These are phyloP conservation scores for Alternaria triticimaculans DNA, from an alignment of 2,329 filamentous ascomycete genomes.

Conservation along the genomic window DNA sequence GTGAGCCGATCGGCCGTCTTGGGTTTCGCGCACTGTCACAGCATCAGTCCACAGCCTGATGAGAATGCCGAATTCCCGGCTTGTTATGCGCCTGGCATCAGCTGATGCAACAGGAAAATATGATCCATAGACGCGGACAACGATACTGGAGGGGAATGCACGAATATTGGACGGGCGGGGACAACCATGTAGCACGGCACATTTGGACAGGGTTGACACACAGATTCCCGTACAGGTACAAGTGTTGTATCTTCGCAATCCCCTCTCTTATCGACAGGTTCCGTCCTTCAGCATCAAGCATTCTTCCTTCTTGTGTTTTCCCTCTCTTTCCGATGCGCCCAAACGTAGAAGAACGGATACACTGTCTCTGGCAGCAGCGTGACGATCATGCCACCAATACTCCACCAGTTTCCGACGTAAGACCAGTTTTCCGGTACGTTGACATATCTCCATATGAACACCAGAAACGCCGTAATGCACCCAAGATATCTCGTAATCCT, in stretches of 20 bases:
- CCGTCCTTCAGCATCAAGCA: constrained; percentile 1
- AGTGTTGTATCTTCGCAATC: not conserved
- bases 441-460: constrained; percentile 50
- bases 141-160: not conserved
- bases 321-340: constrained; percentile 35
- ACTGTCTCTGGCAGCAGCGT: constrained; percentile 50
- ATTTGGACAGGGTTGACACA: not conserved
- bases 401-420: constrained; percentile 47
- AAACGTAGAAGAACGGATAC: constrained; percentile 50
- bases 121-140: not conserved
- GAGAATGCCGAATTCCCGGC: not conserved
- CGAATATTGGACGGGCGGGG: not conserved
- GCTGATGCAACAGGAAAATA: not conserved
- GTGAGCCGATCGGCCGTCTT: constrained; percentile 17
- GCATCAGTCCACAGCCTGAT: not conserved
- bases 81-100: not conserved
- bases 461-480: constrained; percentile 47
- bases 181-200: not conserved
- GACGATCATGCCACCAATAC: constrained; percentile 42
- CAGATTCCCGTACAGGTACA: not conserved
- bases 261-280: not conserved
- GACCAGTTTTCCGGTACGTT: constrained; percentile 50
- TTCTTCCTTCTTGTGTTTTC: constrained; percentile 14
- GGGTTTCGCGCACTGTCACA: constrained; percentile 2
- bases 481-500: constrained; percentile 51